A percentile compares a stretch with the other conserved stretches of the same genome.
Evolutionary conservation across 169 alveolate species (phyloP).

Genomic region (Cryptosporidium xiaoi): DNA sequence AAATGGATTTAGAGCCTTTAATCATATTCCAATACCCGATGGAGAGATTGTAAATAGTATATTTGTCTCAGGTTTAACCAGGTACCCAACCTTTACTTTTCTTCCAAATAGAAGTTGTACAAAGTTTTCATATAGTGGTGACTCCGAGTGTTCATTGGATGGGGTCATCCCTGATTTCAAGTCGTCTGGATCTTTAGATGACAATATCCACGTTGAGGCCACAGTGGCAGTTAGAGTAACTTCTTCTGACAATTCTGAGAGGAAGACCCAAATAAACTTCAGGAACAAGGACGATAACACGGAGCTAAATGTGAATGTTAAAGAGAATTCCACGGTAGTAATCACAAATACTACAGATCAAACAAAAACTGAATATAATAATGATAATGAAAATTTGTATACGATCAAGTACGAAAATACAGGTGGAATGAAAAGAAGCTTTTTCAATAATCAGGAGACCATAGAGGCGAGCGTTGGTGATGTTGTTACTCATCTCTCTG

Average conservation of each 20-base stretch:
- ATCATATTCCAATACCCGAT: conserved; percentile 27
- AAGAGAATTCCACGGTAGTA: background rate
- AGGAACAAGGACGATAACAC: conserved; percentile 18
- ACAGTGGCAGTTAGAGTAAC: conserved; percentile 34
- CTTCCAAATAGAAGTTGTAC: conserved; percentile 58
- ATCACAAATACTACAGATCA: conserved; percentile 33
- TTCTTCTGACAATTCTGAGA: background rate
- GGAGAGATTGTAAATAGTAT: conserved; percentile 1
- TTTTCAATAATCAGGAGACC: conserved; percentile 15
- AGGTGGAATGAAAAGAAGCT: conserved; percentile 41
- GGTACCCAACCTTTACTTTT: conserved; percentile 17
- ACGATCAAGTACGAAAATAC: conserved; percentile 5
- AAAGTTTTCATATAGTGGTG: conserved; percentile 16
- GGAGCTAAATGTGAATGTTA: conserved; percentile 1
- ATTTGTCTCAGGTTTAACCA: background rate
- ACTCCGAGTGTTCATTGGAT: conserved; percentile 10
- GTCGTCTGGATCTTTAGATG: background rate
- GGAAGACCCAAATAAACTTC: conserved; percentile 16
- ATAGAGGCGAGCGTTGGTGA: background rate
- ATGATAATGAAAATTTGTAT: background rate
- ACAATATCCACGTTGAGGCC: conserved; percentile 19
- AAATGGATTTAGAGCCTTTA: conserved; percentile 37
- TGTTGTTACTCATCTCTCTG: conserved; percentile 1
- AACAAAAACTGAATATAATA: conserved; percentile 11
- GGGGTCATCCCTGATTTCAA: conserved; percentile 30